Evolutionary conservation across 2,329 filamentous ascomycete genomes (phyloP).

Genomic region (Epichloe hybrida): DNA sequence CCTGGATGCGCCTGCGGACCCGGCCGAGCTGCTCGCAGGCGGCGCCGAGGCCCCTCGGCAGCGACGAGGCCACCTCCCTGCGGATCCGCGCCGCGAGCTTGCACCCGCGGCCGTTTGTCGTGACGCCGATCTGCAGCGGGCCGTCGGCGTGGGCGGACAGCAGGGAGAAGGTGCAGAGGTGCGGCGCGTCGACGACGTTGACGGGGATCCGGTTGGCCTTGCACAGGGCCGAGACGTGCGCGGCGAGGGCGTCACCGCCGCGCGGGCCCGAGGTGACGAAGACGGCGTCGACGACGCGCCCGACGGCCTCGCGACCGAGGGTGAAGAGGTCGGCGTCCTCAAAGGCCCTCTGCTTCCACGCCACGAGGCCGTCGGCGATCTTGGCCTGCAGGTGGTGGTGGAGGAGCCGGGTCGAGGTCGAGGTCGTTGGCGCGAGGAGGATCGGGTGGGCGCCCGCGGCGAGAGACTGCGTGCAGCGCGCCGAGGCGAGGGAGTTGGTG

Average conservation of each 20-base stretch:
- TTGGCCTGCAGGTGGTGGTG: slow-evolving; percentile 44
- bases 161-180: slow-evolving; percentile 78
- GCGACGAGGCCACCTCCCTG: slow-evolving; percentile 68
- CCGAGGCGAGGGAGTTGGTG: slow-evolving; percentile 72
- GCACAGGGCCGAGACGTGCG: slow-evolving; percentile 62
- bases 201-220: slow-evolving; percentile 71
- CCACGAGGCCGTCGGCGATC: slow-evolving; percentile 51
- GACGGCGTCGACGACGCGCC: slow-evolving; percentile 72
- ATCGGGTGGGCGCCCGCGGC: slow-evolving; percentile 71
- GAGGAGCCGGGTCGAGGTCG: slow-evolving; percentile 40
- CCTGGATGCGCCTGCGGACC: slow-evolving; percentile 55
- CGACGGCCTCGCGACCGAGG: slow-evolving; percentile 69
- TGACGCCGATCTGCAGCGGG: slow-evolving; percentile 86
- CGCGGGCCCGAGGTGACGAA: slow-evolving; percentile 59
- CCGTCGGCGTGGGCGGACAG: slow-evolving; percentile 83
- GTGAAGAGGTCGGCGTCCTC: slow-evolving; percentile 56
- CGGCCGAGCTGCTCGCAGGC: slow-evolving; percentile 69
- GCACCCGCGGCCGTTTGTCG: slow-evolving; percentile 87
- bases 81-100: slow-evolving; percentile 83
- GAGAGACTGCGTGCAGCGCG: slow-evolving; percentile 67
- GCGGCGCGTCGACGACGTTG: slow-evolving; percentile 80
- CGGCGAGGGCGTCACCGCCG: slow-evolving; percentile 30
- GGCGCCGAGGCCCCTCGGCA: slow-evolving; percentile 61
- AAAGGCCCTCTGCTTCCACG: slow-evolving; percentile 55
- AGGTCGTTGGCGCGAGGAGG: slow-evolving; percentile 56